Base-by-base conservation (phyloP, 148 eudicot genomes). In the Chenopodium suecicum region DNA sequence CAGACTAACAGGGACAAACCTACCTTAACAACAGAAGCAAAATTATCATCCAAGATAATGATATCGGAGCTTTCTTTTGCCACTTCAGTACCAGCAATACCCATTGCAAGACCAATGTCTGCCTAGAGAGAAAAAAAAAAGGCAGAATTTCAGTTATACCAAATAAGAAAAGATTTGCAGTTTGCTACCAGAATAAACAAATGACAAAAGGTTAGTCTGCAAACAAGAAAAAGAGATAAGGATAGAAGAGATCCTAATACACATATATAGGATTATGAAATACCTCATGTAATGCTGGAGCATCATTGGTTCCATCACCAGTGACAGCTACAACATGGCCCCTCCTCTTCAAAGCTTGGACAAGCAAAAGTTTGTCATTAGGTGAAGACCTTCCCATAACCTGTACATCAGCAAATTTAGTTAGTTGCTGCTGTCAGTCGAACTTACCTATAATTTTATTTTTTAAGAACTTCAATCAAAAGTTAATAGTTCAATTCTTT, bases 371-470 rank as follows among this genome's bases (percentile, higher is more conserved):
- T 88, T 96, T 96, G 84, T 96, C 98, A 78, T 90, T 96, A 7
- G 99, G 98, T 54, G 99, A 94, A 66, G 99, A 96, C 83, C 99
- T 91, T 79, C 99, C 99, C 99, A 96, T 96, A 47, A 94, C 99
- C 99, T 94, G 80, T 29, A 80, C 19, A 79, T 25, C 31, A 80
- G 75, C 47, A 75, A 29, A 56, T 0, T 47, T 66, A 65, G 17
- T 71, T 62, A 58, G 17, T 66, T 63, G 44, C 56, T 54, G 10
- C 52, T 79, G 50, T 67, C 70, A 29, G 54, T 72, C 41, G 58
- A 54, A 14, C 19, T 63, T 48, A 32, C 9, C 2, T 58, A 2
- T 31, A 7, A 29, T 70, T 58, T 20, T 32, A 82, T 19, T 19
- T n/a, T 37, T 70, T 13, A 64, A 56, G 48, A 34, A 20, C 9